Base-by-base conservation (phyloP, 805 yeast genomes). In the Kodamaea sagamina region DNA sequence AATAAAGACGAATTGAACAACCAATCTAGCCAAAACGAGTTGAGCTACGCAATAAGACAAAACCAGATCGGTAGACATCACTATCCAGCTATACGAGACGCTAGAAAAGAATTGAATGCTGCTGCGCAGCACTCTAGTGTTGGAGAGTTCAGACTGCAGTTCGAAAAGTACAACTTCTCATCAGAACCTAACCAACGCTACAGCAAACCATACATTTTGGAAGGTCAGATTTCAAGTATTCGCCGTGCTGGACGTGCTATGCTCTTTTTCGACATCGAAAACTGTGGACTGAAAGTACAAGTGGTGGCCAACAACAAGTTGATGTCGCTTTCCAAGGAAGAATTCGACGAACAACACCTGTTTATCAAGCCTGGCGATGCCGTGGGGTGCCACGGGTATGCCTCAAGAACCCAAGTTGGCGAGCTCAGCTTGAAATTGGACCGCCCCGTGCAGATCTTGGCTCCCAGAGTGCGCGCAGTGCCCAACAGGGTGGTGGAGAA, bases 381-480 rank as follows among this genome's bases (percentile, higher is more conserved):
- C 34, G 65, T 92, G 3, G 65, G 78, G 6, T 79, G 83, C 17
- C 54, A 63, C 3, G 99, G 99, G 0, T 58, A 52, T 17, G 89
- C 97, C 0, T 87, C 92, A 18, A 59, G 76, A 2, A 87, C 97
- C 0, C 80, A 82, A 42, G 79, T 80, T 3, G 93, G 92, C 0
- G 96, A 90, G 50, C 65, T 89, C 6, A 84, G 96, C 1, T 55
- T 92, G 40, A 79, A 85, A 48, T 72, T 82, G 9, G 62, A 65
- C 0, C 46, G 57, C n/a, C 73, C 81, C 1, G 59, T 86, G 1
- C 47, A 39, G 18, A 61, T 89, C 9, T 72, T 85, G 5, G 62
- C 90, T 0, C 92, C 96, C 0, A 75, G 90, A 13, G 69, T 89
- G 43, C 57, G 55, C 6, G 84, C 86, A 1, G 55, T 84, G 7